Base-by-base conservation (phyloP, 768 basidiomycete genomes). In the Psilocybe subaeruginosa region DNA sequence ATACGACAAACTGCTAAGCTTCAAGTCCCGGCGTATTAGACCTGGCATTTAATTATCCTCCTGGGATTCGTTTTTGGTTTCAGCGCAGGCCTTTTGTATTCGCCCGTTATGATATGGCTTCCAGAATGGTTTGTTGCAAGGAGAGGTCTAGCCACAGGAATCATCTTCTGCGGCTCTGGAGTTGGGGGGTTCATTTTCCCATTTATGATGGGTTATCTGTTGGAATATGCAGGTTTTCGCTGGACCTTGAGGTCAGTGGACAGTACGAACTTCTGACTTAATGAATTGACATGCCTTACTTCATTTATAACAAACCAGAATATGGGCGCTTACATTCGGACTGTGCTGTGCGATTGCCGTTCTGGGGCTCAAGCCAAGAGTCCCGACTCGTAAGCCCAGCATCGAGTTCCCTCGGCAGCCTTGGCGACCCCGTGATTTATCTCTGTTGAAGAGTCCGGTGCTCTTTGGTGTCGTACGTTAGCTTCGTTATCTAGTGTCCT, bases 41-140 rank as follows among this genome's bases (percentile, higher is more conserved):
- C 30, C n/a, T 59, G 58, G 58, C 58, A 59, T 12, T 50, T 59
- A 46, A 51, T 59, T 17, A 14, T 50, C 5, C 50, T 59, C 11
- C 58, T 46, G 29, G 58, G 58, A 8, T 35, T 59, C 8, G n/a
- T 59, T 29, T 59, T 59, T 23, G 58, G 58, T 3, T 23, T 59
- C 11, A 52, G 58, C 29, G 58, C 58, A 2, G 31, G 48, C 3
- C 16, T 50, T 3, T 46, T 59, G 3, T 59, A 52, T 31, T 39
- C 58, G 8, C 58, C 58, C 8, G 49, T 59, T 30, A 39, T 59
- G 35, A 52, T 59, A n/a, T 59, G 58, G 58, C 47, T 59, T 4
- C 41, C 58, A 27, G 58, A 59, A 29, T 59, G 58, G 58, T 59
- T 59, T 30, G 39, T 59, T 33, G 19, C 23, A 3, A 23, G 17